Evolutionary conservation across 2,329 filamentous ascomycete genomes (phyloP).

Genomic region (Fusarium denticulatum): DNA sequence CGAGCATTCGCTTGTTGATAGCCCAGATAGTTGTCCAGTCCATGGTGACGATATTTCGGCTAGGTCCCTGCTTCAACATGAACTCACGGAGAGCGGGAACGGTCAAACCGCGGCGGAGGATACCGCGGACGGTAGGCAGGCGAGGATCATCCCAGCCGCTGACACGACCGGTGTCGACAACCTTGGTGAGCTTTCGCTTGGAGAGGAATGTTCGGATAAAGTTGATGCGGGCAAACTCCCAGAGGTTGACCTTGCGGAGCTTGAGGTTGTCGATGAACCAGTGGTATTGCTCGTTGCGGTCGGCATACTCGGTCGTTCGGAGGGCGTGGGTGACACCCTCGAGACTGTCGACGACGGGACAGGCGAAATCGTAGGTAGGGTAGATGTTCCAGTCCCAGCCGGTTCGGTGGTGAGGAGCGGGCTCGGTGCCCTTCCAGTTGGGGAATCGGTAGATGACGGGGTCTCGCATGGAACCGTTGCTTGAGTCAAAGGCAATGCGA

Average conservation of each 20-base stretch:
- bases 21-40: slow-evolving; percentile 83
- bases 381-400: slow-evolving; percentile 85
- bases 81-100: slow-evolving; percentile 83
- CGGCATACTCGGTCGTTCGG: slow-evolving; percentile 86
- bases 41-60: slow-evolving; percentile 84
- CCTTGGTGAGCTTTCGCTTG: slow-evolving; percentile 86
- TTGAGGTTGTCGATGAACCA: slow-evolving; percentile 83
- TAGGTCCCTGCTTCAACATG: slow-evolving; percentile 85
- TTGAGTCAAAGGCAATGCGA: slow-evolving; percentile 90
- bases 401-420: slow-evolving; percentile 75
- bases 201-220: slow-evolving; percentile 85
- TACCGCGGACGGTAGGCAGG: slow-evolving; percentile 85
- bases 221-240: slow-evolving; percentile 87
- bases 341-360: slow-evolving; percentile 80
- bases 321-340: slow-evolving; percentile 87
- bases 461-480: slow-evolving; percentile 95
- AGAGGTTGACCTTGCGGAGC: slow-evolving; percentile 81
- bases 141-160: slow-evolving; percentile 89
- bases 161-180: slow-evolving; percentile 79
- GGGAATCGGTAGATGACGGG: slow-evolving; percentile 94
- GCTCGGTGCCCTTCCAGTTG: slow-evolving; percentile 65
- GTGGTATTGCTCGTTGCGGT: slow-evolving; percentile 86
- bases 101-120: slow-evolving; percentile 81
- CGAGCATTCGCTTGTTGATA: slow-evolving; percentile 83
- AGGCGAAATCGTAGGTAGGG: slow-evolving; percentile 88